Conservation (phyloP, 1,284 basidiomycete species). For the Trichosporon ovoides region DNA sequence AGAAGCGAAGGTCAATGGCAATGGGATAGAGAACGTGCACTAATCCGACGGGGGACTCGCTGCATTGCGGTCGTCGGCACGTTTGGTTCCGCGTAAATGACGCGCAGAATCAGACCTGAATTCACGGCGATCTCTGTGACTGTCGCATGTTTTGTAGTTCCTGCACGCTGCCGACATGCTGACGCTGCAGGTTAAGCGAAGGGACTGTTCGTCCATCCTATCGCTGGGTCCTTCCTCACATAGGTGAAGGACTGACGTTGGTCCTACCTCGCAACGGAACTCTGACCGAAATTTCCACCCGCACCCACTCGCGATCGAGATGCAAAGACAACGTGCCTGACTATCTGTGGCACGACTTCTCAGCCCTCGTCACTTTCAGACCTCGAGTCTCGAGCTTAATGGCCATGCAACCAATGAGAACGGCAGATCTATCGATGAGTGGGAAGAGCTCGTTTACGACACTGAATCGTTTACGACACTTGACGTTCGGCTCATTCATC, state of each 20-base stretch:
- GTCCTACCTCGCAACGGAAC: too few relatives aligned
- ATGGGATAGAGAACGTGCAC: constrained; percentile 1
- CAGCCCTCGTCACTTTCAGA: not conserved
- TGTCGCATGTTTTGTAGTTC: not conserved
- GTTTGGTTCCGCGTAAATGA: not conserved
- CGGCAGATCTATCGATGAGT: not conserved
- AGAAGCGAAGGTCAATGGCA: not conserved
- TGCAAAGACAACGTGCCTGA: not conserved
- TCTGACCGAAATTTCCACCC: not conserved
- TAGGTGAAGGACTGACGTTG: too few relatives aligned
- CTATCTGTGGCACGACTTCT: not conserved
- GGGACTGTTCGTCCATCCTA: too few relatives aligned
- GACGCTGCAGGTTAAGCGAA: too few relatives aligned
- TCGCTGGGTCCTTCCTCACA: too few relatives aligned
- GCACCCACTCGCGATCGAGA: constrained; percentile 2
- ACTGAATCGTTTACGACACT: not conserved
- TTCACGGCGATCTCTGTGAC: not conserved
- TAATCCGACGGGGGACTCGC: not conserved
- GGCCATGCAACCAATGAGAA: not conserved
- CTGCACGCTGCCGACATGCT: too few relatives aligned
- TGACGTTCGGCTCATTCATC: not conserved
- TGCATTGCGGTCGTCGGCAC: not conserved
- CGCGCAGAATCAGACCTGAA: not conserved
- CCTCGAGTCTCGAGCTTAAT: constrained; percentile 1
- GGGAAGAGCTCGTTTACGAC: not conserved